Conservation (phyloP, 2,329 filamentous ascomycete species). For the Macrophomina tecta region DNA sequence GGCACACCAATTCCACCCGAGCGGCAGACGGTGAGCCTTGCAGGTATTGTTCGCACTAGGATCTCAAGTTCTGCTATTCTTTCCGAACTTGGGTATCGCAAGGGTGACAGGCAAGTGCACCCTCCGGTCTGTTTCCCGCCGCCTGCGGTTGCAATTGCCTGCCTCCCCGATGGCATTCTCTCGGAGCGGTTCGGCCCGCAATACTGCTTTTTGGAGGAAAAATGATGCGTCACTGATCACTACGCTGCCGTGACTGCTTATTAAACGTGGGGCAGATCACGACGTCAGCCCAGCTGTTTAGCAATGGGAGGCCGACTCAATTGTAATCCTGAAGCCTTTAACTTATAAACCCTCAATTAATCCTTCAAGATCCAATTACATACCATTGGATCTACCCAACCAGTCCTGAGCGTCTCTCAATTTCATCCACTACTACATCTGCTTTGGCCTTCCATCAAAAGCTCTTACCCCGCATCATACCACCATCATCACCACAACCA, state of each 20-base stretch:
- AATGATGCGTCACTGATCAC: constrained; percentile 6
- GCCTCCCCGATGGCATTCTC: neutral
- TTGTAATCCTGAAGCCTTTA: neutral
- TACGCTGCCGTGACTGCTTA: constrained; percentile 5
- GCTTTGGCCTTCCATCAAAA: no score
- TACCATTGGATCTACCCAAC: no score
- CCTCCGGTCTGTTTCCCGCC: neutral
- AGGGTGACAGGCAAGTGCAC: neutral
- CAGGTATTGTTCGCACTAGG: neutral
- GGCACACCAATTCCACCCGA: neutral
- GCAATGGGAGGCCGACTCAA: neutral
- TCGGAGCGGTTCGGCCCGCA: constrained; percentile 26
- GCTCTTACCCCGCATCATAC: neutral
- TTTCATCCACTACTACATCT: neutral
- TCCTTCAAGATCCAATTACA: neutral
- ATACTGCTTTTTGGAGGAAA: neutral
- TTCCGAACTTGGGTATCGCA: neutral
- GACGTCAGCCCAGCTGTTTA: constrained; percentile 12
- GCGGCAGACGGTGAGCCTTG: neutral
- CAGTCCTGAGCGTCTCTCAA: no score
- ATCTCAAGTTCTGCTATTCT: neutral
- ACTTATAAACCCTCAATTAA: neutral
- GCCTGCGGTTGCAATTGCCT: neutral
- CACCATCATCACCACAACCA: neutral
- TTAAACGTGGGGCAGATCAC: constrained; percentile 17